Evolutionary conservation across 768 basidiomycete genomes (phyloP), one percentile per base, ranked within the genome.

Genomic region (Hypholoma fasciculare): DNA sequence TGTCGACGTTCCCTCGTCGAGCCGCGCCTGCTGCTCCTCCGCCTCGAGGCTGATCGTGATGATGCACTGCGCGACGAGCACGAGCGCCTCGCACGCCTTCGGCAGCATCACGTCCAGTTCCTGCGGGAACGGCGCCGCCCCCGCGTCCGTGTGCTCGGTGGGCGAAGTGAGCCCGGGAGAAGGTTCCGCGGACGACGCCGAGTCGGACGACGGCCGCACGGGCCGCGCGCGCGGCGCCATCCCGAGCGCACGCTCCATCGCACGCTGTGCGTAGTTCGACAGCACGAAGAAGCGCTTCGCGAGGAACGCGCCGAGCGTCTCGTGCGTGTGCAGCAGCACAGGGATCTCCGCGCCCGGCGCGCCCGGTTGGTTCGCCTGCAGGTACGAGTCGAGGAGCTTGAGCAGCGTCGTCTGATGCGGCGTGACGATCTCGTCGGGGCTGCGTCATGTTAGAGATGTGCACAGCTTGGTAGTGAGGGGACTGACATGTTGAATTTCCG

Each of bases 351-450:
- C 63, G 16, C 67, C 64, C 39, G 69, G 64, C 20, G 75, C 27
- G 54, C 66, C 64, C 54, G 72, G 63, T 61, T 76, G 75, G 26
- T 74, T 73, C 12, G 84, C 80, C 61, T 92, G 89, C 54, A 94
- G 76, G 67, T 92, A 89, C 1, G 92, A 90, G 68, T 96, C 95
- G 12, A 95, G 75, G 14, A 96, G 77, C 71, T 95, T 96, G 57
- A 97, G 82, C 11, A 96, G 74, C n/a, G 84, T 90, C 4, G 87
- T 92, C 70, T 96, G 95, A 63, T 90, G 87, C 0, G 94, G 92
- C 5, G 91, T 85, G 40, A 95, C 82, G 12, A 86, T 78, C 72
- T 94, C 93, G 47, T 82, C 84, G 20, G 73, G 60, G 57, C 92
- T 92, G 69, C 34, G 49, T 43, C 8, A 61, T 61, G 20, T 20